Evolutionary conservation across 176 grass and related monocot genomes (phyloP).

Genomic region (Tillandsia leiboldiana): DNA sequence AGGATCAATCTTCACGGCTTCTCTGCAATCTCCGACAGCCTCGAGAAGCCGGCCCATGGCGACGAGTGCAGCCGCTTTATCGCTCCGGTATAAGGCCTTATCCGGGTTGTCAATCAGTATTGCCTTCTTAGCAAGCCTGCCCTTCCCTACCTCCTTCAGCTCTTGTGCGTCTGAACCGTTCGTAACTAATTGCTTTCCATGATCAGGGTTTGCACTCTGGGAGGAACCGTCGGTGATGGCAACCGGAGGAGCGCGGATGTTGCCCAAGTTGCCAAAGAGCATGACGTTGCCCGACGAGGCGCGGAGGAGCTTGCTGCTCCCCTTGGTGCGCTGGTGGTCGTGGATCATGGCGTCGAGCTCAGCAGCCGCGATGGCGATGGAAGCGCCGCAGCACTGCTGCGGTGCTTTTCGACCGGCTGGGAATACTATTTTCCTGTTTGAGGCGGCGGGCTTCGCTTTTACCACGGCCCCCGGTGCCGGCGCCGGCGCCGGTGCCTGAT

Average conservation of each 20-base stretch:
- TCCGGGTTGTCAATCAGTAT: slow-evolving; percentile 16
- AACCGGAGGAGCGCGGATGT: slow-evolving; percentile 23
- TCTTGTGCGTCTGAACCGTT: slow-evolving; percentile 1
- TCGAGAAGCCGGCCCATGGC: slow-evolving; percentile 22
- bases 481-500: not conserved
- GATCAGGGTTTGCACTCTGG: not conserved
- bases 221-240: slow-evolving; percentile 14
- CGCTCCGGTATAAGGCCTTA: slow-evolving; percentile 26
- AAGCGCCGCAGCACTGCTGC: not conserved
- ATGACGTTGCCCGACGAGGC: slow-evolving; percentile 33
- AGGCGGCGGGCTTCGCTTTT: not conserved
- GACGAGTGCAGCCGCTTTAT: slow-evolving; percentile 27
- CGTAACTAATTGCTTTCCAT: not conserved
- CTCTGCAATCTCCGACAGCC: slow-evolving; percentile 8
- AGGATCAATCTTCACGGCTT: slow-evolving; percentile 24
- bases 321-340: slow-evolving; percentile 27
- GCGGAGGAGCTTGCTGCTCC: slow-evolving; percentile 20
- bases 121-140: slow-evolving; percentile 16
- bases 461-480: not conserved
- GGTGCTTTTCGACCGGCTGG: not conserved
- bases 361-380: not conserved
- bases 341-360: slow-evolving; percentile 30
- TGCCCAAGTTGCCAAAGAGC: slow-evolving; percentile 27
- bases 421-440: too few relatives aligned
- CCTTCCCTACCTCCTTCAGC: slow-evolving; percentile 27